phyloP scores from a whole-genome alignment of 768 basidiomycete genomes.

The Mycena kentingensis region DNA sequence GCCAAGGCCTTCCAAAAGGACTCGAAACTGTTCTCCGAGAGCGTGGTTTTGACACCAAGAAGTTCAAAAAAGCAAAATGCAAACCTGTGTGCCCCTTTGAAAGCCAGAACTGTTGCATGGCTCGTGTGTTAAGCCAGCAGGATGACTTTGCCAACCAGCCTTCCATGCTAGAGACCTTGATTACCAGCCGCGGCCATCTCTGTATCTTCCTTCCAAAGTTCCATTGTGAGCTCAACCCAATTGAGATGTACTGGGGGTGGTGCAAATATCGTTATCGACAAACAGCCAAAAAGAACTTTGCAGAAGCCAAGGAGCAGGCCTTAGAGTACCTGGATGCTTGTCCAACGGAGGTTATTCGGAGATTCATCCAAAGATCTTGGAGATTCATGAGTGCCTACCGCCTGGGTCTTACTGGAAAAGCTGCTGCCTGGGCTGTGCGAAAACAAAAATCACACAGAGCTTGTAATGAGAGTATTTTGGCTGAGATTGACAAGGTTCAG shows the following conservation, averaged over 20 bases:
- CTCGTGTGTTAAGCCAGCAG: too few species aligned
- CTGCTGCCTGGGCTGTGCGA: too few species aligned
- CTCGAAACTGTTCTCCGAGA: conserved; percentile 28
- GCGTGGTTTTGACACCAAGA: conserved; percentile 28
- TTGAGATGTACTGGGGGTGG: conserved; percentile 44
- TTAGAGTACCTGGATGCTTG: conserved; percentile 35
- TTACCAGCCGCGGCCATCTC: too few species aligned
- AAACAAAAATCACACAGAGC: too few species aligned
- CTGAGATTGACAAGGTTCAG: conserved; percentile 37
- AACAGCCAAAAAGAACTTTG: conserved; percentile 33
- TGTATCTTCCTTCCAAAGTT: too few species aligned
- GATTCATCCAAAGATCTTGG: conserved; percentile 40
- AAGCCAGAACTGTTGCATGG: too few species aligned
- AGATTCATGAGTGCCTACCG: conserved; percentile 41
- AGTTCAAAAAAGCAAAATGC: conserved; percentile 32
- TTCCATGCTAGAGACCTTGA: conserved; percentile 7
- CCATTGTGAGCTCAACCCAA: conserved; percentile 42
- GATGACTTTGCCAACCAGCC: conserved; percentile 20
- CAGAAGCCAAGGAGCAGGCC: conserved; percentile 31
- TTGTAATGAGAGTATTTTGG: too few species aligned
- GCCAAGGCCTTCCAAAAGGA: conserved; percentile 26
- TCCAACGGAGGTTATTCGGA: conserved; percentile 36
- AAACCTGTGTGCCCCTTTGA: conserved; percentile 30
- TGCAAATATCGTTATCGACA: conserved; percentile 37
- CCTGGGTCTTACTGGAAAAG: too few species aligned